Percentiles rank a stretch among this genome's conserved stretches.
phyloP scores from a whole-genome alignment of 192 early-diverging fungal genomes.

The Gonapodya prolifera region DNA sequence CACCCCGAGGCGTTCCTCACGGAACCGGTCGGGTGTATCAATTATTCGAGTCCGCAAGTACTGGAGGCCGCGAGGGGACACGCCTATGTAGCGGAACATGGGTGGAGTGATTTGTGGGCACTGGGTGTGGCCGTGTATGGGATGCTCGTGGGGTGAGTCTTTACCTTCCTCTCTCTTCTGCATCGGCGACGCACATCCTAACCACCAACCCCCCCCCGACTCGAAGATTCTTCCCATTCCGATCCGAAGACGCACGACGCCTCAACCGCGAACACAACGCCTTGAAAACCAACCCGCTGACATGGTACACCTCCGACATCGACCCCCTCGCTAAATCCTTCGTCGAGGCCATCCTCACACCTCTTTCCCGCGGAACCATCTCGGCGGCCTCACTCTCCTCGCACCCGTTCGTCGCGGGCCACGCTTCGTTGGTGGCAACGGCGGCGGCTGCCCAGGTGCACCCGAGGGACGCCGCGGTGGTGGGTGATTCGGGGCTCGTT shows the following conservation, averaged over 20 bases:
- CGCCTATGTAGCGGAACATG: background rate
- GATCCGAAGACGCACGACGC: background rate
- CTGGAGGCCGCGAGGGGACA: background rate
- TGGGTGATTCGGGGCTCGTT: background rate
- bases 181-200: background rate
- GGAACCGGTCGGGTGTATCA: background rate
- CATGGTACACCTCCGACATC: background rate
- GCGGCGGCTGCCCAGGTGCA: background rate
- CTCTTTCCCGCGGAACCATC: background rate
- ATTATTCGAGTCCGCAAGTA: background rate
- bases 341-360: background rate
- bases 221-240: conserved; percentile 3
- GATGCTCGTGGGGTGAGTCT: background rate
- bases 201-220: too few species aligned
- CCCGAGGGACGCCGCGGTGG: background rate
- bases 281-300: background rate
- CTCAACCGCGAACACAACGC: background rate
- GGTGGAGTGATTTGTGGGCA: background rate
- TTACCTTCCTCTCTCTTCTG: background rate
- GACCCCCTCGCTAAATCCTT: background rate
- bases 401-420: background rate
- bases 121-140: background rate
- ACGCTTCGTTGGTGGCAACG: background rate
- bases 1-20: background rate
- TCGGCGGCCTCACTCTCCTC: background rate